Percentiles rank a stretch among this genome's conserved stretches.
These are phyloP conservation scores for Hysterangium stoloniferum DNA, from an alignment of 768 basidiomycete species.

Conservation along the genomic window DNA sequence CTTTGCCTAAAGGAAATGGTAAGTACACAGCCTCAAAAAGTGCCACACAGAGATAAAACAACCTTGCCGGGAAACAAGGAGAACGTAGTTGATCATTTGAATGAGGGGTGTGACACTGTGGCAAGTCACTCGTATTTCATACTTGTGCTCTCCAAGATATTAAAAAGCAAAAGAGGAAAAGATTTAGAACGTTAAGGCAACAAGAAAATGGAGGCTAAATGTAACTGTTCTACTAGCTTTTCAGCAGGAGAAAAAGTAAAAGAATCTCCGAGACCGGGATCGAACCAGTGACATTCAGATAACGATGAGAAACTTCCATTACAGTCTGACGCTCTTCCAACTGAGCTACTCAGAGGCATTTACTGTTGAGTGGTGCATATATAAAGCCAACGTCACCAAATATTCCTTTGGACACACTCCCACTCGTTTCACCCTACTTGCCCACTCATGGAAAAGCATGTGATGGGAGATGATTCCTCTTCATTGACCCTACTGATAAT, in stretches of 20 bases:
- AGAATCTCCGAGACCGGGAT: slow-evolving; percentile 10
- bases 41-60: slow-evolving; percentile 11
- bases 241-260: neutral
- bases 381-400: neutral
- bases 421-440: too few species aligned
- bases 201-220: neutral
- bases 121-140: too few species aligned
- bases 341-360: slow-evolving; percentile 13
- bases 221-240: neutral
- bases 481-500: slow-evolving; percentile 1
- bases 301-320: slow-evolving; percentile 6
- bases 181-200: neutral
- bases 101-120: too few species aligned
- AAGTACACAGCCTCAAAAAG: slow-evolving; percentile 6
- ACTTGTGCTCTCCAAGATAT: too few species aligned
- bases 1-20: slow-evolving; percentile 56
- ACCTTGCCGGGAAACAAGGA: slow-evolving; percentile 92
- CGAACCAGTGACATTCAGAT: slow-evolving; percentile 14
- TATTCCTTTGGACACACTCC: too few species aligned
- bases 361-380: neutral
- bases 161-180: neutral
- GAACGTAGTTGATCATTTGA: slow-evolving; percentile 85
- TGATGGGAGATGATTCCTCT: neutral
- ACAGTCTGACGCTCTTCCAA: slow-evolving; percentile 15
- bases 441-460: neutral